Evolutionary conservation across 345 rosid genomes (phyloP).

Genomic region (Salix caprea): DNA sequence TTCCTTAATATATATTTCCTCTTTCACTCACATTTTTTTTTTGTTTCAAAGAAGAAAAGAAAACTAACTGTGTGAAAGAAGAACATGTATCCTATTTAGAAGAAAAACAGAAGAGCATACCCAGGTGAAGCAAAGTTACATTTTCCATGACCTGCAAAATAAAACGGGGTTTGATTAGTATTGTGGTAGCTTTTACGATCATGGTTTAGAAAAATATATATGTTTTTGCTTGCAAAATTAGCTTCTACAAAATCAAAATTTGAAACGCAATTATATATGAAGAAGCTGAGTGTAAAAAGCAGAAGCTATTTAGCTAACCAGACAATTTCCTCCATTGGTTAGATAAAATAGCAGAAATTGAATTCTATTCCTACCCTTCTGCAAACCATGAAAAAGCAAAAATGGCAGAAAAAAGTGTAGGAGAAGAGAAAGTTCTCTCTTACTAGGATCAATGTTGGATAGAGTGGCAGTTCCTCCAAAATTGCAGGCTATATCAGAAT

Average conservation of each 20-base stretch:
- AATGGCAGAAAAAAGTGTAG: background rate
- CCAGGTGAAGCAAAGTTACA: conserved; percentile 20
- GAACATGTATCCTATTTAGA: background rate
- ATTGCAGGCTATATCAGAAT: conserved; percentile 34
- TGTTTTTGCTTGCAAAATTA: no score
- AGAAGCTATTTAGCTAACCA: no score
- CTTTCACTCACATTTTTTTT: background rate
- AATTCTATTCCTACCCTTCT: background rate
- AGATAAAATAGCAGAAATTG: background rate
- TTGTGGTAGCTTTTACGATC: no score
- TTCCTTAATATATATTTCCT: no score
- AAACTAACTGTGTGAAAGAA: background rate
- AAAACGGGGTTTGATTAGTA: background rate
- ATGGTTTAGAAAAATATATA: no score
- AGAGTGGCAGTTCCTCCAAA: conserved; percentile 29
- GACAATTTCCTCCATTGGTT: no score
- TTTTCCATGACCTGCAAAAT: conserved; percentile 25
- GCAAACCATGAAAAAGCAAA: background rate
- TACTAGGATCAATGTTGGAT: conserved; percentile 21
- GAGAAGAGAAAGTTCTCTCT: background rate
- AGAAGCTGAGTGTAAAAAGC: no score
- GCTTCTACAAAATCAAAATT: no score
- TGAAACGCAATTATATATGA: no score
- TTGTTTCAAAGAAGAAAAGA: background rate
- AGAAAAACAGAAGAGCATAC: conserved; percentile 3